Percentiles rank a stretch among this genome's conserved stretches.
These are phyloP conservation scores for Luffa acutangula DNA, from an alignment of 306 rosid genomes.

Conservation along the genomic window DNA sequence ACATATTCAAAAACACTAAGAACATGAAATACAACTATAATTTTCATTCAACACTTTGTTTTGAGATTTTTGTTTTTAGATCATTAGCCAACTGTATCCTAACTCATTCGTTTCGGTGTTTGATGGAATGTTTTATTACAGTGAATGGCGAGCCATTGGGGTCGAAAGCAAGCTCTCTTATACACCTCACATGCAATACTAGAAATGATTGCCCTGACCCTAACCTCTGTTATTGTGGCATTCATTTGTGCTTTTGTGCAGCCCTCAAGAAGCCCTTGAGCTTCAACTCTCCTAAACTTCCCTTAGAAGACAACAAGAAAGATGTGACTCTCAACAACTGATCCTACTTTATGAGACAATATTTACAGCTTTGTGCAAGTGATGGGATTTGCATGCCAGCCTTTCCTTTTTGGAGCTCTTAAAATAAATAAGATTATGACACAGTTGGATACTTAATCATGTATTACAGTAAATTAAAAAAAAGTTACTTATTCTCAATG, in stretches of 20 bases:
- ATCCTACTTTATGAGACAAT: background rate
- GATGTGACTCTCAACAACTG: background rate
- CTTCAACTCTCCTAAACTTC: background rate
- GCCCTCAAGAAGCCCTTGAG: background rate
- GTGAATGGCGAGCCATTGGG: background rate
- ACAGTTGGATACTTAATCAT: background rate
- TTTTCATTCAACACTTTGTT: no score
- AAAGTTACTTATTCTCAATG: no score
- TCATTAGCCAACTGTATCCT: no score
- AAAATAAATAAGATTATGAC: background rate
- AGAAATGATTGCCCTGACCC: background rate
- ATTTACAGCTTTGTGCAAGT: background rate
- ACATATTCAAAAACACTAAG: no score
- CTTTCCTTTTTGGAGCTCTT: background rate
- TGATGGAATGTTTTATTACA: background rate
- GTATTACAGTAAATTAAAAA: no score
- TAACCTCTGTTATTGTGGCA: background rate
- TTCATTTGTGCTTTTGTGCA: background rate
- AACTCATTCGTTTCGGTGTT: background rate
- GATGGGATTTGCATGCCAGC: background rate
- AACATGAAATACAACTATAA: no score
- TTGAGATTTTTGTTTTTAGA: no score
- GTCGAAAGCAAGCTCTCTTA: background rate
- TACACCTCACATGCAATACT: background rate
- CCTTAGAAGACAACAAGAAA: background rate